Conservation (phyloP, 768 basidiomycete genomes). For the Russula dissimulans region DNA sequence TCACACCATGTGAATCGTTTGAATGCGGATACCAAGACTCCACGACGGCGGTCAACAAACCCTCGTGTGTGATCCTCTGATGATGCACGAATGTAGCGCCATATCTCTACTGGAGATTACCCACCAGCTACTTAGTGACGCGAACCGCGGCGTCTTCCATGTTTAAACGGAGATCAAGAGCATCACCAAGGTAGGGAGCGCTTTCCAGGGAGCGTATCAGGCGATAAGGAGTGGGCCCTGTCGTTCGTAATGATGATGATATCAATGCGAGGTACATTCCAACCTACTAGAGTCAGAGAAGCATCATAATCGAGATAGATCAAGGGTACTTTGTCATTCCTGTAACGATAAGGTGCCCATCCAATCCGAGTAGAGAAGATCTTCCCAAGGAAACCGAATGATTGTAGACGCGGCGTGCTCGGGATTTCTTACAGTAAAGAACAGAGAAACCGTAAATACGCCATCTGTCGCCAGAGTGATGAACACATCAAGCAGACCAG, state of each 20-base stretch:
- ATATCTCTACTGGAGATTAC: conserved; percentile 48
- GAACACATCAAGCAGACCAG: conserved; percentile 18
- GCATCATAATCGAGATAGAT: neutral
- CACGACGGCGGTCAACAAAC: conserved; percentile 72
- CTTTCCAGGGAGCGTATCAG: conserved; percentile 51
- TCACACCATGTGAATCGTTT: conserved; percentile 61
- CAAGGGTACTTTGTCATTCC: conserved; percentile 49
- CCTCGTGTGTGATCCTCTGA: conserved; percentile 69
- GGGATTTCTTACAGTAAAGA: neutral
- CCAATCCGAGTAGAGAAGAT: conserved; percentile 50
- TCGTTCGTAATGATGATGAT: conserved; percentile 71
- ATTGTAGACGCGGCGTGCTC: conserved; percentile 23
- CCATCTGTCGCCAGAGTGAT: conserved; percentile 10
- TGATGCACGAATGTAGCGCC: conserved; percentile 56
- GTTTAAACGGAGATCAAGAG: conserved; percentile 54
- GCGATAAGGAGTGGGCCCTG: conserved; percentile 63
- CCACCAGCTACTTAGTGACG: conserved; percentile 45
- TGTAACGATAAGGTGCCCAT: conserved; percentile 45
- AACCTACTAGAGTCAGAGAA: conserved; percentile 40
- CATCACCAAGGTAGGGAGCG: conserved; percentile 62
- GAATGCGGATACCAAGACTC: conserved; percentile 82
- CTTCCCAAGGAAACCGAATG: conserved; percentile 38
- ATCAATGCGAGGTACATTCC: conserved; percentile 61
- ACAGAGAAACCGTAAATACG: neutral
- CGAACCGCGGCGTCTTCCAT: conserved; percentile 66